Conservation (phyloP, 257 asterid genomes). For the Solanum clarkiae region DNA sequence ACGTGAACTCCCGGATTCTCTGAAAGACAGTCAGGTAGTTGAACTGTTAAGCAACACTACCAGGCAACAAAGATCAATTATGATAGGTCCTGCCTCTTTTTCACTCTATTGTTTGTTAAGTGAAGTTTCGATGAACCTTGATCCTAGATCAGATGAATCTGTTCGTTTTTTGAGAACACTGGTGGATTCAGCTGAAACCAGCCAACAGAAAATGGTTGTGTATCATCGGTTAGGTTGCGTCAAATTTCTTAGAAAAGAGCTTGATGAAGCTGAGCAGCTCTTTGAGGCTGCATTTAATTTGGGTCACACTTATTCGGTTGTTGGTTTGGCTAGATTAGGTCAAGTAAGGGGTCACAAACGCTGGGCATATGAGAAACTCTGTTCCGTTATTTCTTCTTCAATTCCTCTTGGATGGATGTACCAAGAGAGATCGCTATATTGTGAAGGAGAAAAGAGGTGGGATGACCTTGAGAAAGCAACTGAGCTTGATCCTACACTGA, state of each 20-base stretch:
- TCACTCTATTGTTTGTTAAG: constrained; percentile 74
- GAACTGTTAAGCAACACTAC: constrained; percentile 54
- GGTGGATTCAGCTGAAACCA: constrained; percentile 47
- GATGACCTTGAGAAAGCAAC: constrained; percentile 80
- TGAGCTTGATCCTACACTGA: constrained; percentile 86
- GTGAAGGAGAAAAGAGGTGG: constrained; percentile 42
- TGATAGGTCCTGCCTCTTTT: constrained; percentile 70
- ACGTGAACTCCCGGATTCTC: constrained; percentile 60
- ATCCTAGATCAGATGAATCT: constrained; percentile 60
- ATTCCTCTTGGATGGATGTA: constrained; percentile 94
- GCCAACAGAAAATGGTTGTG: constrained; percentile 62
- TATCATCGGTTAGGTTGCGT: constrained; percentile 81
- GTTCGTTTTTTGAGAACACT: constrained; percentile 55
- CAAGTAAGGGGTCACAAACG: constrained; percentile 37
- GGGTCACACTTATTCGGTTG: constrained; percentile 73
- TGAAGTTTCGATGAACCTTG: constrained; percentile 65
- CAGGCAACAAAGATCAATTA: constrained; percentile 50
- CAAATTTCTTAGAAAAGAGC: constrained; percentile 57
- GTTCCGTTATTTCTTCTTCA: constrained; percentile 48
- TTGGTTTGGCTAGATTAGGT: constrained; percentile 71
- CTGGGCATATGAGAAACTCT: constrained; percentile 48
- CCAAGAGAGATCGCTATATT: constrained; percentile 85
- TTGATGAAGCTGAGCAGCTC: constrained; percentile 50
- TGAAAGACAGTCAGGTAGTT: constrained; percentile 54
- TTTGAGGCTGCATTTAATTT: constrained; percentile 59